phyloP scores from a whole-genome alignment of 192 early-diverging fungal genomes.

The Coemansia sp. region DNA sequence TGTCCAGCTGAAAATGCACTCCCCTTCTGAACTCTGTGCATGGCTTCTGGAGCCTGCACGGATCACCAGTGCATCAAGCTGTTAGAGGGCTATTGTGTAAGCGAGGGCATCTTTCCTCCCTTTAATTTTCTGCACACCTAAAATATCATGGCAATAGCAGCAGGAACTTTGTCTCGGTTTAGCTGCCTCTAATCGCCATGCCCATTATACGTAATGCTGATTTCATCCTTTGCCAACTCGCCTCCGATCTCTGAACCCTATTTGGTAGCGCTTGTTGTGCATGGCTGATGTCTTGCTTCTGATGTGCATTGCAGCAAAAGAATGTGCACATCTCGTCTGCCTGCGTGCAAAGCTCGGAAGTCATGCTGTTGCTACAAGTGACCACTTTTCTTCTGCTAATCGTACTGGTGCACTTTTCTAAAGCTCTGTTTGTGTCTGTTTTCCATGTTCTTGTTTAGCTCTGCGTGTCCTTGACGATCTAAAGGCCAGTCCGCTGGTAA shows the following conservation, averaged over 20 bases:
- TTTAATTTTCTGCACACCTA: too few relatives aligned
- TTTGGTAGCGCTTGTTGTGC: background rate
- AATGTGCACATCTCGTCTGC: background rate
- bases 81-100: too few relatives aligned
- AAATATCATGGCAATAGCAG: too few relatives aligned
- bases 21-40: background rate
- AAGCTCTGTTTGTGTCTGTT: background rate
- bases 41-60: background rate
- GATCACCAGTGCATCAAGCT: background rate
- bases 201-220: background rate
- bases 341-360: background rate
- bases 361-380: background rate
- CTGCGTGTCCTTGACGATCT: constrained; percentile 52
- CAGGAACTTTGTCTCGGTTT: background rate
- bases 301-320: background rate
- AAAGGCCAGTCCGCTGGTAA: constrained; percentile 39
- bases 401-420: background rate
- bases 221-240: background rate
- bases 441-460: constrained; percentile 24
- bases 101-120: too few relatives aligned
- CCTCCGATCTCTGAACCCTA: background rate
- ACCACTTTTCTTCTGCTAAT: background rate
- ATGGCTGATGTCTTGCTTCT: background rate
- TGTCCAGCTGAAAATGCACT: background rate
- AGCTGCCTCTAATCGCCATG: too few relatives aligned